Evolutionary conservation across 495 filamentous ascomycete species (phyloP), one percentile per base, ranked within the genome.

Genomic region (Tuber umbilicatum): DNA sequence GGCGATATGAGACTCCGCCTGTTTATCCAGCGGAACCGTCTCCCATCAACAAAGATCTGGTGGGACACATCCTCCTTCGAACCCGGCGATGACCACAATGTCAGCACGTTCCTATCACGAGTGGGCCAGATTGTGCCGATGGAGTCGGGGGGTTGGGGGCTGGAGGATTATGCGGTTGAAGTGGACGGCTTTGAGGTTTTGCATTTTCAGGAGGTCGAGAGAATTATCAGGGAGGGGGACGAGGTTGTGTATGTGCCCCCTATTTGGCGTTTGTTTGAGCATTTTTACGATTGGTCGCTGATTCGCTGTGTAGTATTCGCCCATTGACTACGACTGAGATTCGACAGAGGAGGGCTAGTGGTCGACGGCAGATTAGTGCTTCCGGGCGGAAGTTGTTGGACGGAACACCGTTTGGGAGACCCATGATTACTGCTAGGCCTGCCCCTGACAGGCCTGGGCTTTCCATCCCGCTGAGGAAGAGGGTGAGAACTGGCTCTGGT

Each of bases 91-190:
- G 69, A 68, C 79, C 40, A 43, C 31, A 96, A 93, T 0, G 86
- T 97, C 72, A 88, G 92, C n/a, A 90, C 91, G 72, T 86, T 99
- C 0, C 86, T 98, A 67, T 91, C 94, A 75, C 89, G 92, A 72
- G 86, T 99, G 70, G 94, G 97, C 80, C 89, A 93, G 47, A 86
- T 92, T 38, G 85, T 97, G 12, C 94, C 94, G 2, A 87, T 99
- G 1, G 95, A 97, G 83, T 91, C 91, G 60, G 88, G 84, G 72
- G 87, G 91, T 74, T 97, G 92, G 92, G 95, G 94, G 1, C 81
- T 98, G 39, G 95, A 99, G 80, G 93, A 98, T 81, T 99, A 99
- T 84, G 89, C 89, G 27, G 94, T 97, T 41, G 91, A 97, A 82
- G 86, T 97, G 5, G 86, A 84, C 5, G 92, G 89, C 60, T 98